Percentiles rank a stretch among this genome's conserved stretches.
phyloP scores from a whole-genome alignment of 176 grass and related monocot genomes.

The Puccinellia tenuiflora region DNA sequence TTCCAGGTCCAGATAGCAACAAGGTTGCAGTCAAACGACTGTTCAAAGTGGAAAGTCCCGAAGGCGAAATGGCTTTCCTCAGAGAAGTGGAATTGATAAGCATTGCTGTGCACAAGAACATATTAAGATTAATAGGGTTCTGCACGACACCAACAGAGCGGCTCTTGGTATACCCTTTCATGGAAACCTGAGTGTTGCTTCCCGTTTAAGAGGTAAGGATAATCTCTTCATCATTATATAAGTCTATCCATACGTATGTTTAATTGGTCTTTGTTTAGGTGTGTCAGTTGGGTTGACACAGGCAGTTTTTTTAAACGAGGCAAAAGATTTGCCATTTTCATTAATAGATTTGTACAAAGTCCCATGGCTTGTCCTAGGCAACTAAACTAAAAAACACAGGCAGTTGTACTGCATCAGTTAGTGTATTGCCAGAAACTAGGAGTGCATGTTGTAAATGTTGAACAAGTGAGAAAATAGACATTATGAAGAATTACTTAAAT shows the following conservation, averaged over 20 bases:
- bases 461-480: background rate
- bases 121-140: constrained; percentile 85
- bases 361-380: no score
- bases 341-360: no score
- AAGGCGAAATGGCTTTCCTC: constrained; percentile 71
- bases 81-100: constrained; percentile 91
- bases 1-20: constrained; percentile 46
- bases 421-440: background rate
- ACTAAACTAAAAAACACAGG: no score
- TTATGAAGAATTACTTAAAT: background rate
- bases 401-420: background rate
- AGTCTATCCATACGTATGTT: background rate
- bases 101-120: constrained; percentile 84
- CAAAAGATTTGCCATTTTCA: no score
- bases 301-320: no score
- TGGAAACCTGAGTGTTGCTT: constrained; percentile 91
- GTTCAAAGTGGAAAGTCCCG: constrained; percentile 31
- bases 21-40: constrained; percentile 71
- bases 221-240: background rate
- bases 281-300: background rate
- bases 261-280: constrained; percentile 11
- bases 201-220: constrained; percentile 66
- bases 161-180: constrained; percentile 93
- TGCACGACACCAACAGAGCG: constrained; percentile 62
- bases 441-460: background rate